Conservation (phyloP, 768 basidiomycete genomes). For the Fistulinella prunicolor region DNA sequence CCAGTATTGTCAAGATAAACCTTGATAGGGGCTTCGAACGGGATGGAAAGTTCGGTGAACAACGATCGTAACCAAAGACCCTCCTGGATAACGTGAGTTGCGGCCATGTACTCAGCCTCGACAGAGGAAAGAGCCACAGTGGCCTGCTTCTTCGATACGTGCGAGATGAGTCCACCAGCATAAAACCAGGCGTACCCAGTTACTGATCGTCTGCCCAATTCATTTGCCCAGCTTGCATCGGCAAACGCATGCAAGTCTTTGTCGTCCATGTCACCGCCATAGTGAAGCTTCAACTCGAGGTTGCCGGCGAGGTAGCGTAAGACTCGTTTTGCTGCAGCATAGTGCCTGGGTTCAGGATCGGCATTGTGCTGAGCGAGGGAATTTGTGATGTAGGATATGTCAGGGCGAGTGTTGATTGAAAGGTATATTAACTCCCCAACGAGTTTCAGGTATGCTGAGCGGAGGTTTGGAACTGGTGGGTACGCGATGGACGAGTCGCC, state of each 20-base stretch:
- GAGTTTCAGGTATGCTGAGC: background rate
- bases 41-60: background rate
- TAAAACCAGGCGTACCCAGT: background rate
- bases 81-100: background rate
- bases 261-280: background rate
- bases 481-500: background rate
- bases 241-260: background rate
- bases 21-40: background rate
- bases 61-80: background rate
- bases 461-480: background rate
- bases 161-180: background rate
- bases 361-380: background rate
- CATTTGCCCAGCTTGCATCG: background rate
- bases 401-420: no score
- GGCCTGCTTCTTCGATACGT: background rate
- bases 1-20: background rate
- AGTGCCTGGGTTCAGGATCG: background rate
- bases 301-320: background rate
- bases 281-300: background rate
- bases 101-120: background rate
- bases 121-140: background rate
- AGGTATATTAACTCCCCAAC: conserved; percentile 28
- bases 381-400: background rate
- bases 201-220: background rate
- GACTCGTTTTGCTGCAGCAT: background rate